These are phyloP conservation scores for Suhomyces sp. DNA, from an alignment of 805 yeast genomes.

Conservation along the genomic window DNA sequence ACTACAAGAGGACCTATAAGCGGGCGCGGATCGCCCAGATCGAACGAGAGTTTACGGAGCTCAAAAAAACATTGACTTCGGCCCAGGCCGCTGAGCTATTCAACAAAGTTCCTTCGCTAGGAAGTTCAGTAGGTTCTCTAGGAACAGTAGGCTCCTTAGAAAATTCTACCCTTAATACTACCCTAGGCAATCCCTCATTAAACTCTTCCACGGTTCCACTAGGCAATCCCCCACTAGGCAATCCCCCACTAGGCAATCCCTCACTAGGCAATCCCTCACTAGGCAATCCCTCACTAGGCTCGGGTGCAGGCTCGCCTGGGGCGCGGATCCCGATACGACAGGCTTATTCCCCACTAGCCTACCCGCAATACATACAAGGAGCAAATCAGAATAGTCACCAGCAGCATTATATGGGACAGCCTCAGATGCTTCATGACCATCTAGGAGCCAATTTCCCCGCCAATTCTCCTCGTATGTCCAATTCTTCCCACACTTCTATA, in stretches of 20 bases:
- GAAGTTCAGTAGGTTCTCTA: background rate
- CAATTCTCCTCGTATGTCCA: background rate
- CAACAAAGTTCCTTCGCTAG: slow-evolving; percentile 22
- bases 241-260: too few relatives aligned
- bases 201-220: too few relatives aligned
- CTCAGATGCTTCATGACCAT: too few relatives aligned
- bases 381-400: too few relatives aligned
- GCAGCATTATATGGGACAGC: too few relatives aligned
- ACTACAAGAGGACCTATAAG: slow-evolving; percentile 85
- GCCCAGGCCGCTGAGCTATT: slow-evolving; percentile 32
- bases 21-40: slow-evolving; percentile 81
- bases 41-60: slow-evolving; percentile 73
- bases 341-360: background rate
- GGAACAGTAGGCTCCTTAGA: too few relatives aligned
- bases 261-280: too few relatives aligned
- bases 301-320: background rate
- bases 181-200: too few relatives aligned
- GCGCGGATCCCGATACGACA: background rate
- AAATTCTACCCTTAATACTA: too few relatives aligned
- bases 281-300: background rate
- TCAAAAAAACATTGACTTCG: slow-evolving; percentile 51
- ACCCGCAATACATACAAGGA: background rate
- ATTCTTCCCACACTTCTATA: slow-evolving; percentile 22
- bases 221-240: too few relatives aligned
- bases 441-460: background rate